A percentile compares a stretch with the other conserved stretches of the same genome.
Conservation (phyloP, 202 grass and related monocot species). For the Setaria italica region DNA sequence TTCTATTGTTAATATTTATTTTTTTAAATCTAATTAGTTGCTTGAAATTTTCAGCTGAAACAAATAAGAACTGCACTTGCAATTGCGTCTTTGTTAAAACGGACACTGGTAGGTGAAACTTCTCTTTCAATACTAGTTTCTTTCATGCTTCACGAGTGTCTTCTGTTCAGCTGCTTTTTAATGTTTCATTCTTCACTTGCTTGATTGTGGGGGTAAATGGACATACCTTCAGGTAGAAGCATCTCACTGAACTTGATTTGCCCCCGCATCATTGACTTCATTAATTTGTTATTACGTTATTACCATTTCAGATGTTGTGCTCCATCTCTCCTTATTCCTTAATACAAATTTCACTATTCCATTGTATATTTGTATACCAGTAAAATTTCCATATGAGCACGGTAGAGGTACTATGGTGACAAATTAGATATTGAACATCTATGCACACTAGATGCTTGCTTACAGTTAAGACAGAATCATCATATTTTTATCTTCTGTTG, state of each 20-base stretch:
- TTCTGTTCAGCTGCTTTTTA: constrained; percentile 37
- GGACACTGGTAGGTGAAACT: constrained; percentile 78
- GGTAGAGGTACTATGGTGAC: constrained; percentile 10
- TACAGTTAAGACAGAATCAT: background rate
- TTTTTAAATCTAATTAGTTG: constrained; percentile 43
- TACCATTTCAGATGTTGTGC: background rate
- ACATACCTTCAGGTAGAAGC: background rate
- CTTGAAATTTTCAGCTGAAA: constrained; percentile 80
- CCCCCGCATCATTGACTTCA: background rate
- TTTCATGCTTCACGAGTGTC: constrained; percentile 8
- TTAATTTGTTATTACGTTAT: constrained; percentile 20
- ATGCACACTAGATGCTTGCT: constrained; percentile 3
- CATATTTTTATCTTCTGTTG: constrained; percentile 12
- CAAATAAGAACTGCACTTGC: constrained; percentile 92
- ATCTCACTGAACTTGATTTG: constrained; percentile 23
- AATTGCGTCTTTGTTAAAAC: constrained; percentile 78
- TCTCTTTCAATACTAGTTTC: constrained; percentile 27
- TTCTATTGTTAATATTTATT: constrained; percentile 6
- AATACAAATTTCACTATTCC: constrained; percentile 14
- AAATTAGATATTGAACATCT: background rate
- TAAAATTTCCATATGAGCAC: background rate
- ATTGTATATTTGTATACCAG: background rate
- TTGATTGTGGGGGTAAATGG: constrained; percentile 13
- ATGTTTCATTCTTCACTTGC: background rate
- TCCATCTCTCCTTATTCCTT: constrained; percentile 12